Conservation (phyloP, 1,139 yeast species). For the Pichia norvegensis region DNA sequence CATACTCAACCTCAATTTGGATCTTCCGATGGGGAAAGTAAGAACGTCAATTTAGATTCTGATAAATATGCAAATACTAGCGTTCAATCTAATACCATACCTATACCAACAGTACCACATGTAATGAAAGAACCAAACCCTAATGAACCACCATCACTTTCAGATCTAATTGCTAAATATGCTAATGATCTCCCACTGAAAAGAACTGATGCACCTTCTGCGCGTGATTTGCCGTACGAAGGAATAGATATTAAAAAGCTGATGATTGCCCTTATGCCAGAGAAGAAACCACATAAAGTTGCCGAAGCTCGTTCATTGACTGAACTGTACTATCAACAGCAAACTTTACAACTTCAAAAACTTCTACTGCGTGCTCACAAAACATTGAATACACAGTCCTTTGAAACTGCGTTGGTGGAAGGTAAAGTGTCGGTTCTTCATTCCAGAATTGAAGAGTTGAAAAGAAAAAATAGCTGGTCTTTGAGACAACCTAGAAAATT, state of each 20-base stretch:
- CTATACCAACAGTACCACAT: neutral
- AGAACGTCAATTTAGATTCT: neutral
- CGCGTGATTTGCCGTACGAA: constrained; percentile 27
- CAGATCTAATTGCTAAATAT: constrained; percentile 24
- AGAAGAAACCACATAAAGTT: constrained; percentile 40
- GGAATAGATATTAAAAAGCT: constrained; percentile 33
- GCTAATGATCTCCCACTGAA: constrained; percentile 17
- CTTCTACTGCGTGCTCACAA: constrained; percentile 81
- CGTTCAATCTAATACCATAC: neutral
- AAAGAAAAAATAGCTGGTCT: constrained; percentile 86
- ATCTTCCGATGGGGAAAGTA: neutral
- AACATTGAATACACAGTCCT: constrained; percentile 74
- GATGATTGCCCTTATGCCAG: constrained; percentile 38
- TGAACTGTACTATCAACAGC: constrained; percentile 79
- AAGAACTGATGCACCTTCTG: constrained; percentile 23
- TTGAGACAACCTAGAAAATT: constrained; percentile 73
- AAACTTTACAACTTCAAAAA: constrained; percentile 76
- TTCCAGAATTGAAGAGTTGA: constrained; percentile 86
- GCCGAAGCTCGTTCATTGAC: constrained; percentile 62
- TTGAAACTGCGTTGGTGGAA: constrained; percentile 80
- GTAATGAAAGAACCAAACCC: constrained; percentile 6
- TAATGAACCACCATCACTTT: constrained; percentile 24
- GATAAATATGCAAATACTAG: neutral
- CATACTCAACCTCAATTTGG: neutral
- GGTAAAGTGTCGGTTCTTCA: constrained; percentile 90